Evolutionary conservation across 1,284 basidiomycete genomes (phyloP), one percentile per base, ranked within the genome.

Genomic region (Hemileia vastatrix): DNA sequence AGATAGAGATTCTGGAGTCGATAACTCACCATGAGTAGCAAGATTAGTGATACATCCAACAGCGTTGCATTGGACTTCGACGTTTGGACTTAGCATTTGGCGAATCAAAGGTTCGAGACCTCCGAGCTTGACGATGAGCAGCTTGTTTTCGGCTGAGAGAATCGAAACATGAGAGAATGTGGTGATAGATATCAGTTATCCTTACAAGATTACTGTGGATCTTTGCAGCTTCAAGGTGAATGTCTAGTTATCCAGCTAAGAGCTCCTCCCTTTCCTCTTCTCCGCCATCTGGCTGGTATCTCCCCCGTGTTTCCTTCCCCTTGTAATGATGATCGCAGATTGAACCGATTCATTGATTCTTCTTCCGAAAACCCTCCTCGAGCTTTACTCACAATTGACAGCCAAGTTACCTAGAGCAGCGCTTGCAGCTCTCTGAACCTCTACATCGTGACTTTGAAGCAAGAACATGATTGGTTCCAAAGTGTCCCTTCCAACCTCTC

Each of bases 61-160:
- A 19, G 94, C 94, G 74, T 98, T 98, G 80, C 94, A 98, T 77
- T 98, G 95, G 1, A 98, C 94, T 76, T 98, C 94, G 47, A 98
- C 94, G 74, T 98, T 98, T 4, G 94, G 93, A 71, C 89, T 93
- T 61, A 97, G 85, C 94, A 98, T 98, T 77, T 98, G 94, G 63
- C 93, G 86, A 74, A 98, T 98, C 71, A 98, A 82, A 57, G 94
- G 94, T 76, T 98, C 94, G 48, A 98, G 83, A 57, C 94, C 94
- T 55, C 94, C 94, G 53, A 98, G 84, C 77, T 94, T 93, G 70
- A 98, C 94, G 69, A 98, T 97, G 73, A 97, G 85, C 66, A 97
- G 82, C 78, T 98, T 98, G 83, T 98, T 98, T 77, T 98, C 94
- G 66, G 91, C 91, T 95, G 75, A 67, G 47, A 49, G 64, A 11